These are phyloP conservation scores for Stipa capillata DNA, from an alignment of 176 grass and related monocot species.

Conservation along the genomic window DNA sequence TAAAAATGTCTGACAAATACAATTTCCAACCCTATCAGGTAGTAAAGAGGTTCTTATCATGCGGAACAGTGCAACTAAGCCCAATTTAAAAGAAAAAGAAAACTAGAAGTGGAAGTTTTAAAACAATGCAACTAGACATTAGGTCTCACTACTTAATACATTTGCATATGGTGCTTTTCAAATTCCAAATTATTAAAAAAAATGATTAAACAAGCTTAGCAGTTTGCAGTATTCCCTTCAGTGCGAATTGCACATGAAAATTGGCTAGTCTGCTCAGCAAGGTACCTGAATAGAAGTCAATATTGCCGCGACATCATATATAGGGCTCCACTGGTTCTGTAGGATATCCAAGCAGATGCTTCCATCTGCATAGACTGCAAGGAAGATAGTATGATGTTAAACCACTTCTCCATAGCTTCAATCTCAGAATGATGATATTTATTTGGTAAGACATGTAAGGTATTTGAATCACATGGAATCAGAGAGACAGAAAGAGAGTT, in stretches of 20 bases:
- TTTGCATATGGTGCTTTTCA: neutral
- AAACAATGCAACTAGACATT: neutral
- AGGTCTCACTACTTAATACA: neutral
- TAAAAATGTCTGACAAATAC: neutral
- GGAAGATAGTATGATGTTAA: constrained; percentile 14
- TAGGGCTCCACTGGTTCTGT: constrained; percentile 99
- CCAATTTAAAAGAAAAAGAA: neutral
- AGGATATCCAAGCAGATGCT: constrained; percentile 99
- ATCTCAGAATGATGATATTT: neutral
- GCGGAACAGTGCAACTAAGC: neutral
- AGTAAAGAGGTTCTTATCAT: neutral
- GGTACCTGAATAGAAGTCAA: constrained; percentile 96
- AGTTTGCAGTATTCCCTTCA: neutral
- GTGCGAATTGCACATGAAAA: neutral
- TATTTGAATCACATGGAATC: neutral
- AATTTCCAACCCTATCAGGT: neutral
- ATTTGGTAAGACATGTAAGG: neutral
- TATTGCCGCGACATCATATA: constrained; percentile 99
- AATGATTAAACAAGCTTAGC: neutral
- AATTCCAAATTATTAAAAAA: neutral
- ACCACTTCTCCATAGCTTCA: constrained; percentile 2
- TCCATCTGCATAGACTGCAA: constrained; percentile 96
- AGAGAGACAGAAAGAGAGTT: neutral
- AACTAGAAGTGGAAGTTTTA: neutral
- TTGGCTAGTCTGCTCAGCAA: neutral